phyloP scores from a whole-genome alignment of 805 yeast species.

The Yarrowia sp. region DNA sequence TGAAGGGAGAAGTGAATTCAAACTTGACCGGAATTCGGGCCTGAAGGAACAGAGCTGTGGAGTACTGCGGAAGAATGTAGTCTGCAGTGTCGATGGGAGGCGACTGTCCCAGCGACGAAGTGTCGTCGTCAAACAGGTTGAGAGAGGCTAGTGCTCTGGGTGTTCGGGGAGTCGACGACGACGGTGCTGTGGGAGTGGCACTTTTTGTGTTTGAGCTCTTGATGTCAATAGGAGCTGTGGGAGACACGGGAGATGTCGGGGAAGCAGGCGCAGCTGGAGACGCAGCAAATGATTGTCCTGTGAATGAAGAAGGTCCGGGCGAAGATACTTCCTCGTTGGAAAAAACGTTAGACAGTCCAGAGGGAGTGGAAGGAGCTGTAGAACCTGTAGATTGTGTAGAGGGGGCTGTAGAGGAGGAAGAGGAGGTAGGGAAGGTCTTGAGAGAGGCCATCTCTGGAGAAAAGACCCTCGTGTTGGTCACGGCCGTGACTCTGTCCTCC shows the following conservation, averaged over 20 bases:
- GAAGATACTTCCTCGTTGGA: too few species aligned
- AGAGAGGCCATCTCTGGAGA: too few species aligned
- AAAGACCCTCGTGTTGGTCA: not conserved
- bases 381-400: too few species aligned
- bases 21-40: constrained; percentile 12
- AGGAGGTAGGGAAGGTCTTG: too few species aligned
- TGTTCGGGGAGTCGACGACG: not conserved
- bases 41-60: constrained; percentile 5
- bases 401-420: too few species aligned
- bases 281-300: too few species aligned
- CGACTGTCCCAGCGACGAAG: not conserved
- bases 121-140: constrained; percentile 30
- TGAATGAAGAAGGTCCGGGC: too few species aligned
- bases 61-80: constrained; percentile 20
- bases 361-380: too few species aligned
- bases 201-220: not conserved
- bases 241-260: too few species aligned
- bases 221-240: too few species aligned
- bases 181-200: not conserved
- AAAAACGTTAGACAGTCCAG: too few species aligned
- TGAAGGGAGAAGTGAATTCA: constrained; percentile 22
- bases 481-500: not conserved
- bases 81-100: constrained; percentile 23
- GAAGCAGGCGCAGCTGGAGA: too few species aligned
- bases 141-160: not conserved